These are phyloP conservation scores for Pythium aristosporum DNA, from an alignment of 352 stramenopile genomes.

Conservation along the genomic window DNA sequence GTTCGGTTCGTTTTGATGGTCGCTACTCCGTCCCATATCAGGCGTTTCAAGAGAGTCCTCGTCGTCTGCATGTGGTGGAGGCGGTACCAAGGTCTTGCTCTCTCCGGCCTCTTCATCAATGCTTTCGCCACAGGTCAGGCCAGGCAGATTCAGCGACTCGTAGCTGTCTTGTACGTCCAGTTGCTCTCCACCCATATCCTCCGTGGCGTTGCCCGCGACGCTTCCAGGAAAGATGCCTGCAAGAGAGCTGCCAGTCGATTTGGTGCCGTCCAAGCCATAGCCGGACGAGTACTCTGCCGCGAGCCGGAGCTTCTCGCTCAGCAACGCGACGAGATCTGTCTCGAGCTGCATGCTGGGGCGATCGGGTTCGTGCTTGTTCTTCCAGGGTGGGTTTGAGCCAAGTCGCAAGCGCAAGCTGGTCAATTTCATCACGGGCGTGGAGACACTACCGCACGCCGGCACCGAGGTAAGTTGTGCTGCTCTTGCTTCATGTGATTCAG, in stretches of 20 bases:
- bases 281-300: slow-evolving; percentile 64
- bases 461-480: slow-evolving; percentile 49
- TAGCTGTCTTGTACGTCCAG: slow-evolving; percentile 45
- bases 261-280: slow-evolving; percentile 63
- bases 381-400: slow-evolving; percentile 53
- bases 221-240: slow-evolving; percentile 22
- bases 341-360: slow-evolving; percentile 34
- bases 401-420: slow-evolving; percentile 58
- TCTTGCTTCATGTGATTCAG: neutral
- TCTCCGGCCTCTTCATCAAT: slow-evolving; percentile 16
- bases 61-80: neutral
- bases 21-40: slow-evolving; percentile 16
- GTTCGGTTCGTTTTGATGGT: neutral
- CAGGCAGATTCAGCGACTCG: slow-evolving; percentile 60
- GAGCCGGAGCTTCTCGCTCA: slow-evolving; percentile 50
- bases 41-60: slow-evolving; percentile 12
- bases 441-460: slow-evolving; percentile 53
- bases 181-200: neutral
- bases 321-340: slow-evolving; percentile 38
- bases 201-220: neutral
- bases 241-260: slow-evolving; percentile 6
- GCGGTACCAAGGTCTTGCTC: slow-evolving; percentile 3
- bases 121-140: slow-evolving; percentile 25
- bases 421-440: slow-evolving; percentile 76
- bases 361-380: slow-evolving; percentile 32